A percentile compares a stretch with the other conserved stretches of the same genome.
Evolutionary conservation across 805 yeast species (phyloP).

Genomic region (Wickerhamiella shivajii): DNA sequence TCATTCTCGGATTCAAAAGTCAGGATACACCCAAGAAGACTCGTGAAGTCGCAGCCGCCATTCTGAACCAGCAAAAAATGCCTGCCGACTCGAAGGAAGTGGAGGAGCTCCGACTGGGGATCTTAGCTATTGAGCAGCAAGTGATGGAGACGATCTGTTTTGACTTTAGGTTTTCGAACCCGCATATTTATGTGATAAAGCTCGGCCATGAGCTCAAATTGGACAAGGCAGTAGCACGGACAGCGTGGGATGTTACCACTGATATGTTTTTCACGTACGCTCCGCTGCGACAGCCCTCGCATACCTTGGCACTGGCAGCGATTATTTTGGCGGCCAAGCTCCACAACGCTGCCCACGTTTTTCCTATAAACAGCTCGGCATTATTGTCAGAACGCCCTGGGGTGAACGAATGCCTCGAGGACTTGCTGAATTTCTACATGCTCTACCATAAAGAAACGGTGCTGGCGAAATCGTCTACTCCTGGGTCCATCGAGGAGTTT

Average conservation of each 20-base stretch:
- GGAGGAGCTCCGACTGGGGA: slow-evolving; percentile 7
- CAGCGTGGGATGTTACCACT: slow-evolving; percentile 63
- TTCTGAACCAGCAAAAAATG: background rate
- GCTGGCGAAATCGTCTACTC: slow-evolving; percentile 25
- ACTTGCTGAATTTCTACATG: slow-evolving; percentile 45
- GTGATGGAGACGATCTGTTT: slow-evolving; percentile 64
- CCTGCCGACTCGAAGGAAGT: slow-evolving; percentile 4
- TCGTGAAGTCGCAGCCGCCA: slow-evolving; percentile 2
- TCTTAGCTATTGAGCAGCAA: slow-evolving; percentile 47
- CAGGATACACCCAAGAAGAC: slow-evolving; percentile 70
- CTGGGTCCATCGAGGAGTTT: slow-evolving; percentile 1
- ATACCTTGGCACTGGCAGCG: slow-evolving; percentile 56
- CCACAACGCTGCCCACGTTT: slow-evolving; percentile 18
- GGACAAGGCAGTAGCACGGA: slow-evolving; percentile 33
- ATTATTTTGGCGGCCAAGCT: slow-evolving; percentile 46
- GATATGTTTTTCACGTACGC: slow-evolving; percentile 62
- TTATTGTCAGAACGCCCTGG: slow-evolving; percentile 16
- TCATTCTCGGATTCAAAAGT: slow-evolving; percentile 59
- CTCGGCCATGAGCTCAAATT: slow-evolving; percentile 37
- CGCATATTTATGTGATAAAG: slow-evolving; percentile 54
- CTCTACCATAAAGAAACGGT: slow-evolving; percentile 38
- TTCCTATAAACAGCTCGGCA: slow-evolving; percentile 22
- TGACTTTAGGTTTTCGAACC: slow-evolving; percentile 57
- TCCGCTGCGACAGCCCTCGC: slow-evolving; percentile 56
- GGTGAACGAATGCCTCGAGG: slow-evolving; percentile 37